Base-by-base conservation (phyloP, 768 basidiomycete species). In the Strobilomyces confusus region DNA sequence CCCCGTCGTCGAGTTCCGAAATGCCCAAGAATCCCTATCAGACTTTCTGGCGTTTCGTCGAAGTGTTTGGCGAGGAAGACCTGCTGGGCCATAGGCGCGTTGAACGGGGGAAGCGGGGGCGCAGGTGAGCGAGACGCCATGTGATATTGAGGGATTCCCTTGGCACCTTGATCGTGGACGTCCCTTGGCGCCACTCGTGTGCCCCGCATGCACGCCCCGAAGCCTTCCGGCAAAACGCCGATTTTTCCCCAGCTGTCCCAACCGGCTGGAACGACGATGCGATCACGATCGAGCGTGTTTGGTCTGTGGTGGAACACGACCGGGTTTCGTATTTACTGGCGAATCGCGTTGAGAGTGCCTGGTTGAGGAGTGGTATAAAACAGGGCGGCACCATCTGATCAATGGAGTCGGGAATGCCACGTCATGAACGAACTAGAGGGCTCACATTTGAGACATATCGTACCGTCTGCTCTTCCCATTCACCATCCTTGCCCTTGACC, bases 161-260 rank as follows among this genome's bases (percentile, higher is more conserved):
- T n/a, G n/a, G n/a, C n/a, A n/a, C n/a, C n/a, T n/a, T n/a, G n/a
- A n/a, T n/a, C n/a, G n/a, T n/a, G n/a, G n/a, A n/a, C n/a, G n/a
- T n/a, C n/a, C n/a, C 29, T 8, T 29, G 29, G 29, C 29, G 7
- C 85, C 83, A 25, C 63, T 52, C 46, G 78, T 77, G 15, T 74
- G 29, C 29, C 29, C 29, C 29, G 6, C 26, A 26, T 9, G 29
- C 29, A 9, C 29, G 29, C 29, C 29, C 9, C 29, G 29, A 29
- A 29, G 29, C 29, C 29, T 29, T 29, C 29, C 1, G 7, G 29
- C 5, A 29, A 8, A 29, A 29, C 29, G 29, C 79, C 76, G 52
- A 98, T 95, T 75, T 98, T 98, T 0, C 95, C 94, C 90, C 92
- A 97, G 59, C 89, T 92, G 65, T 98, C 97, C 97, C 97, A 99